Percentiles rank a stretch among this genome's conserved stretches.
Evolutionary conservation across 805 yeast genomes (phyloP).

Genomic region (Yarrowia keelungensis): DNA sequence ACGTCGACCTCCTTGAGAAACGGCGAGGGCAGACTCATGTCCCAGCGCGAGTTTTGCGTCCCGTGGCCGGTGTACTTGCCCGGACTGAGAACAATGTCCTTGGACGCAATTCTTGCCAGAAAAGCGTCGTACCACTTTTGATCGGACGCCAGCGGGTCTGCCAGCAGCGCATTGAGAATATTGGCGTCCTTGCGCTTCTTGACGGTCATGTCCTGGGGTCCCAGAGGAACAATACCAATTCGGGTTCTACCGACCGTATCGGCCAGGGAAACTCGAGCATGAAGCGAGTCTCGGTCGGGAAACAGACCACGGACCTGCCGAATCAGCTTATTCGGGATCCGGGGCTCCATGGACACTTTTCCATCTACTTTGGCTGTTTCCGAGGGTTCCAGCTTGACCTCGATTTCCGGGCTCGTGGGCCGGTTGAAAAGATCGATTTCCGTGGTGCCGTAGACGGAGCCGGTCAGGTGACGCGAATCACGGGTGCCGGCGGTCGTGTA

Average conservation of each 20-base stretch:
- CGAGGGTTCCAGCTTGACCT: constrained; percentile 11
- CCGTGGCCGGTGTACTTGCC: constrained; percentile 45
- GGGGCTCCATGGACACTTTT: constrained; percentile 30
- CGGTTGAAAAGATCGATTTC: constrained; percentile 34
- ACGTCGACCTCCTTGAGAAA: constrained; percentile 42
- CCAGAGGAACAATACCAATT: constrained; percentile 48
- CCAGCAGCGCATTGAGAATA: constrained; percentile 48
- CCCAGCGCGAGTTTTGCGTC: constrained; percentile 49
- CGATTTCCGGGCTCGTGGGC: background rate
- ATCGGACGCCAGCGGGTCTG: constrained; percentile 50
- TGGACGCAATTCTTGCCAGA: constrained; percentile 46
- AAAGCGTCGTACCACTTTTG: constrained; percentile 47
- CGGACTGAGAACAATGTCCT: constrained; percentile 48
- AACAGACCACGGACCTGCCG: constrained; percentile 40
- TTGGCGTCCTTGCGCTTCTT: constrained; percentile 40
- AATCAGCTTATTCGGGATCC: constrained; percentile 14
- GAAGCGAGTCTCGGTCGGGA: constrained; percentile 45
- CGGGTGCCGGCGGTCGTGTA: constrained; percentile 42
- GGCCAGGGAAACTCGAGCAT: constrained; percentile 45
- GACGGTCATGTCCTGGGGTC: constrained; percentile 43
- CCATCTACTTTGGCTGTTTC: constrained; percentile 23
- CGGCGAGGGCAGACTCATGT: constrained; percentile 46
- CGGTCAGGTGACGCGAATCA: constrained; percentile 6
- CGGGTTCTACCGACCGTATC: constrained; percentile 43
- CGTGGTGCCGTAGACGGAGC: constrained; percentile 14